Evolutionary conservation across 169 alveolate species (phyloP).

Genomic region (Plasmodium relictum): DNA sequence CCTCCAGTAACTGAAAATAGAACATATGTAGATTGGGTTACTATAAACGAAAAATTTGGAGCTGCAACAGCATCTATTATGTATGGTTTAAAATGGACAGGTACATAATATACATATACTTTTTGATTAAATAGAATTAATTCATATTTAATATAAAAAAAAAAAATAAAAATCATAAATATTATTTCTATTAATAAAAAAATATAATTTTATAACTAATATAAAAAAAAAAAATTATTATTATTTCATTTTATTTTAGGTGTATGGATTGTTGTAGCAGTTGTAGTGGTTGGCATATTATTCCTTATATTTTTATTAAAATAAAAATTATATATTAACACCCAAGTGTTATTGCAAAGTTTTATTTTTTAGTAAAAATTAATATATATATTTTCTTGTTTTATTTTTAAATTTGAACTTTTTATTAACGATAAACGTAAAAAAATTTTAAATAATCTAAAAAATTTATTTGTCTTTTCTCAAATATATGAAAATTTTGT

Average conservation of each 20-base stretch:
- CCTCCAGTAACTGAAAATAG: slow-evolving; percentile 92
- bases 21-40: slow-evolving; percentile 92
- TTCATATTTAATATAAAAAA: background rate
- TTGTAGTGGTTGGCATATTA: slow-evolving; percentile 38
- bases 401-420: background rate
- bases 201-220: background rate
- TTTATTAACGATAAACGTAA: slow-evolving; percentile 20
- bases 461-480: background rate
- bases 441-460: slow-evolving; percentile 47
- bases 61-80: slow-evolving; percentile 87
- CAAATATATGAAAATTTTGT: slow-evolving; percentile 5
- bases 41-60: slow-evolving; percentile 88
- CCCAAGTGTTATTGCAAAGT: background rate
- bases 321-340: background rate
- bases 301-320: slow-evolving; percentile 61
- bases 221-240: background rate
- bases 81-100: slow-evolving; percentile 86
- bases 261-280: slow-evolving; percentile 69
- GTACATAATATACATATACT: slow-evolving; percentile 5
- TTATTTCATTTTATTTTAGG: slow-evolving; percentile 24
- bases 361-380: background rate
- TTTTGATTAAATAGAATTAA: background rate
- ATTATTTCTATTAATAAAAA: background rate
- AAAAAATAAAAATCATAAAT: background rate
- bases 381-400: slow-evolving; percentile 5